Conservation (phyloP, 345 rosid genomes). For the Syzygium jambos region DNA sequence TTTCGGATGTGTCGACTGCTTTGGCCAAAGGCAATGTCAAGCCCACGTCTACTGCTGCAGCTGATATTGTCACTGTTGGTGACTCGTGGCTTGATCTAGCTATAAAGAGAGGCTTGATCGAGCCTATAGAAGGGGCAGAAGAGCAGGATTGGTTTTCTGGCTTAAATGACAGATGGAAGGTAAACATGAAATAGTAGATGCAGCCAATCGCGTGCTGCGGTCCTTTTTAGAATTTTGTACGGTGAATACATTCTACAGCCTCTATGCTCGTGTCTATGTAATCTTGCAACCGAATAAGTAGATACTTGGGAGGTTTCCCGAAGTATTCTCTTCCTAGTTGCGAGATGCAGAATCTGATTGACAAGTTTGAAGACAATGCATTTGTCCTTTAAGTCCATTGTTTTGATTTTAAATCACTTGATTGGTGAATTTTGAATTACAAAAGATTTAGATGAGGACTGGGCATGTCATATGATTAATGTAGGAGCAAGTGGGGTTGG, state of each 20-base stretch:
- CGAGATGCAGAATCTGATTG: background rate
- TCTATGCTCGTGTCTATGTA: background rate
- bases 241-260: background rate
- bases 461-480: background rate
- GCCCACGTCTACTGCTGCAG: conserved; percentile 35
- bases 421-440: background rate
- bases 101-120: conserved; percentile 42
- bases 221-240: background rate
- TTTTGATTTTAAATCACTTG: background rate
- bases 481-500: background rate
- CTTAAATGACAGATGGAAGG: conserved; percentile 83
- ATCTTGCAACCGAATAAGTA: background rate
- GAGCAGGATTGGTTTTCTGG: conserved; percentile 70
- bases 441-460: background rate
- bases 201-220: background rate
- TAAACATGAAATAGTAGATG: conserved; percentile 6
- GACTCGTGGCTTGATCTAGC: conserved; percentile 80
- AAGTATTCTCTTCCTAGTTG: background rate
- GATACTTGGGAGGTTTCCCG: background rate
- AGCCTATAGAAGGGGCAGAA: conserved; percentile 52
- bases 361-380: background rate
- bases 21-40: conserved; percentile 20
- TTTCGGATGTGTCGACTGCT: conserved; percentile 35
- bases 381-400: background rate
- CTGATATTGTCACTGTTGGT: conserved; percentile 71